Evolutionary conservation across 148 eudicot genomes (phyloP).

Genomic region (Camellia granthamiana): DNA sequence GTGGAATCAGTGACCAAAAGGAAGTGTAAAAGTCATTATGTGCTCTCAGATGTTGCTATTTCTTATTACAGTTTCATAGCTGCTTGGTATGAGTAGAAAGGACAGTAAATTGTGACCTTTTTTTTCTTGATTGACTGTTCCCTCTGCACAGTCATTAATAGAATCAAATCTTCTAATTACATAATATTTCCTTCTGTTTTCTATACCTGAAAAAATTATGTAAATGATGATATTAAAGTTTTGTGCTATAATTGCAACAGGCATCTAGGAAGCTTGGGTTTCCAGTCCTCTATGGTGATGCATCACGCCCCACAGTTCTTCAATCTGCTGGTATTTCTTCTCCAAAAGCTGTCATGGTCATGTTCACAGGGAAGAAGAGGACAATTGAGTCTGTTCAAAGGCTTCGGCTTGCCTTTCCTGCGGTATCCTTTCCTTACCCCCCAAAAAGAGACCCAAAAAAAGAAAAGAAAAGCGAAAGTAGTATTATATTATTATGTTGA

Average conservation of each 20-base stretch:
- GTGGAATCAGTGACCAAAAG: neutral
- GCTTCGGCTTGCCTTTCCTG: slow-evolving; percentile 84
- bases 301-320: slow-evolving; percentile 81
- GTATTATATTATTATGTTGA: neutral
- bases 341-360: slow-evolving; percentile 92
- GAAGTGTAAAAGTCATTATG: neutral
- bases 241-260: slow-evolving; percentile 33
- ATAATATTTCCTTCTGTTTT: neutral
- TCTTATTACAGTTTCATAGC: neutral
- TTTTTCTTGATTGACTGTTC: neutral
- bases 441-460: neutral
- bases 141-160: neutral
- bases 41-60: neutral
- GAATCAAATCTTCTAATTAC: neutral
- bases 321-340: slow-evolving; percentile 89
- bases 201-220: neutral
- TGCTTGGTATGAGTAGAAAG: neutral
- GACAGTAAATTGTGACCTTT: neutral
- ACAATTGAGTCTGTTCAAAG: slow-evolving; percentile 82
- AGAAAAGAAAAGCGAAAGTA: neutral
- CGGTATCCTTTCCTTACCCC: slow-evolving; percentile 34
- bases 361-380: slow-evolving; percentile 73
- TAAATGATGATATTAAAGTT: neutral
- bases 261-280: slow-evolving; percentile 82
- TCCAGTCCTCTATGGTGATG: slow-evolving; percentile 94